Percentiles rank a stretch among this genome's conserved stretches.
These are phyloP conservation scores for Lactifluus subvellereus DNA, from an alignment of 768 basidiomycete species.

Conservation along the genomic window DNA sequence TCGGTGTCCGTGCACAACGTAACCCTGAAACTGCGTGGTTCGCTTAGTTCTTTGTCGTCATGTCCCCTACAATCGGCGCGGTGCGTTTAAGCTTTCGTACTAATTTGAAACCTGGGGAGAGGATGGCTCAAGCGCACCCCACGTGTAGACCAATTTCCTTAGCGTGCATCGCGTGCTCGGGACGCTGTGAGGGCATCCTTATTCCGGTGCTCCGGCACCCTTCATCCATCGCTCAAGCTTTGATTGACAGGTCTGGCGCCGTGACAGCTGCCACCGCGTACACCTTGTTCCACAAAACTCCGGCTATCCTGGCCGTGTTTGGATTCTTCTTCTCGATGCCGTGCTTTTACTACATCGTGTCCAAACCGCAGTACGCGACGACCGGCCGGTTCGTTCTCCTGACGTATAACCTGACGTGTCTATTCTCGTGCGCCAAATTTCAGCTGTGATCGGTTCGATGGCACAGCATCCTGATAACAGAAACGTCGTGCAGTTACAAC, in stretches of 20 bases:
- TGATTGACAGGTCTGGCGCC: slow-evolving; percentile 61
- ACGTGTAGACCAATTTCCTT: slow-evolving; percentile 72
- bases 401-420: slow-evolving; percentile 83
- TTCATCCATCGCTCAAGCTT: slow-evolving; percentile 10
- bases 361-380: slow-evolving; percentile 67
- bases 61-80: slow-evolving; percentile 83
- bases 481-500: slow-evolving; percentile 58
- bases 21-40: background rate
- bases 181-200: slow-evolving; percentile 57
- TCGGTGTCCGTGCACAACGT: background rate
- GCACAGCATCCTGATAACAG: slow-evolving; percentile 15
- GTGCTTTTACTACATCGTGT: slow-evolving; percentile 87
- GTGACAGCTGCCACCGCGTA: slow-evolving; percentile 67
- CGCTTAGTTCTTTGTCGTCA: slow-evolving; percentile 80
- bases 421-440: slow-evolving; percentile 35
- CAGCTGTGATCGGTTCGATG: background rate
- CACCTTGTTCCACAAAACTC: slow-evolving; percentile 68
- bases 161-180: slow-evolving; percentile 79
- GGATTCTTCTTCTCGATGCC: slow-evolving; percentile 90
- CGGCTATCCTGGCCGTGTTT: slow-evolving; percentile 67
- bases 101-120: slow-evolving; percentile 17
- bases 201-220: background rate
- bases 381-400: slow-evolving; percentile 76
- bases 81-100: slow-evolving; percentile 38
- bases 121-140: background rate